A percentile compares a stretch with the other conserved stretches of the same genome.
Evolutionary conservation across 2,329 filamentous ascomycete species (phyloP).

Genomic region (Phyllosticta citriasiana): DNA sequence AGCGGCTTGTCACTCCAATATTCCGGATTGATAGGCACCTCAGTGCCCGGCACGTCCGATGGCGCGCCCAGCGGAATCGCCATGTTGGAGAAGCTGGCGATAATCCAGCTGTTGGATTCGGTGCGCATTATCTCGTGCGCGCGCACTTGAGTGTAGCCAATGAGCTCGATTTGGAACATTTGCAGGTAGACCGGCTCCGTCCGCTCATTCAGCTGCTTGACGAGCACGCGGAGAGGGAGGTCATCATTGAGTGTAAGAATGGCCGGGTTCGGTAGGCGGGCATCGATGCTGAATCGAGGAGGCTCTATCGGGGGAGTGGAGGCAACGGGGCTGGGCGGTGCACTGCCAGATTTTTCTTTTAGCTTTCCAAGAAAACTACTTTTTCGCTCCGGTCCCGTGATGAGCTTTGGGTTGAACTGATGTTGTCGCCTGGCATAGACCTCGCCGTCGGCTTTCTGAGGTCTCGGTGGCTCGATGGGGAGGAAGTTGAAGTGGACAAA

Average conservation of each 20-base stretch:
- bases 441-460: slow-evolving; percentile 58
- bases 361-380: slow-evolving; percentile 45
- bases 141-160: slow-evolving; percentile 68
- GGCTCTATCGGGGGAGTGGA: slow-evolving; percentile 13
- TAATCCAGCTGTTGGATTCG: slow-evolving; percentile 65
- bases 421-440: slow-evolving; percentile 70
- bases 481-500: slow-evolving; percentile 62
- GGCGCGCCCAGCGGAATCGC: slow-evolving; percentile 55
- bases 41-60: slow-evolving; percentile 50
- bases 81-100: slow-evolving; percentile 63
- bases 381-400: slow-evolving; percentile 42
- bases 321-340: slow-evolving; percentile 7
- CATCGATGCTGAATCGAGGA: slow-evolving; percentile 63
- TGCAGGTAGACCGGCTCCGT: slow-evolving; percentile 64
- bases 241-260: slow-evolving; percentile 85
- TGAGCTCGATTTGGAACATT: slow-evolving; percentile 70
- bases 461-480: slow-evolving; percentile 81
- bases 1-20: slow-evolving; percentile 65
- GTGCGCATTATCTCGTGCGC: slow-evolving; percentile 64
- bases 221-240: slow-evolving; percentile 67
- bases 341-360: slow-evolving; percentile 1
- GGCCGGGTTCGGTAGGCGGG: slow-evolving; percentile 74
- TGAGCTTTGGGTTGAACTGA: slow-evolving; percentile 38
- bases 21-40: slow-evolving; percentile 57
- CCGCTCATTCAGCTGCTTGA: slow-evolving; percentile 63